Evolutionary conservation across 352 stramenopile genomes (phyloP).

Genomic region (Thalassiosira mediterranea): DNA sequence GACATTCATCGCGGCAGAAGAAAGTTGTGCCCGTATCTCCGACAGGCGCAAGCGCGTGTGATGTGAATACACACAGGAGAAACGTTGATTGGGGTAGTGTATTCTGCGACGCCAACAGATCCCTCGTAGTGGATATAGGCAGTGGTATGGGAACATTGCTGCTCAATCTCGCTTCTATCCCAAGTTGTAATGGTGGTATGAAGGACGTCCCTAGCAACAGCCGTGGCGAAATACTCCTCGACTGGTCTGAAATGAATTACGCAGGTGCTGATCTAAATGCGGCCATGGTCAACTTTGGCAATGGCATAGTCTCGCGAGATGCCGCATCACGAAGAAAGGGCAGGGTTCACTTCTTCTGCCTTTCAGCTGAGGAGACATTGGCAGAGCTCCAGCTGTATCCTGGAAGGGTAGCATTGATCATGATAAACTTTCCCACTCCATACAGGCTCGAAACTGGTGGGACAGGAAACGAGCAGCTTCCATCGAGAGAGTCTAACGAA

Average conservation of each 20-base stretch:
- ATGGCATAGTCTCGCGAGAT: conserved; percentile 31
- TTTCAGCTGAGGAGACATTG: conserved; percentile 25
- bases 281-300: conserved; percentile 34
- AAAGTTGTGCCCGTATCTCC: conserved; percentile 12
- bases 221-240: conserved; percentile 10
- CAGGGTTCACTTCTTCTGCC: conserved; percentile 29
- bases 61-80: not conserved
- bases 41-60: not conserved
- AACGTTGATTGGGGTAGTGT: conserved; percentile 27
- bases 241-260: conserved; percentile 41
- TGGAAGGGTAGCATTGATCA: conserved; percentile 15
- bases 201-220: too few relatives aligned
- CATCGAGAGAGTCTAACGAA: conserved; percentile 3
- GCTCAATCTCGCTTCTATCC: conserved; percentile 19
- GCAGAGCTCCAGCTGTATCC: conserved; percentile 18
- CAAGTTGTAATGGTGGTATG: not conserved
- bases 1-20: conserved; percentile 37
- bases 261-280: conserved; percentile 40
- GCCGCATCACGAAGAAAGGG: conserved; percentile 2
- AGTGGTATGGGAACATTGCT: conserved; percentile 36
- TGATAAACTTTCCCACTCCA: conserved; percentile 45
- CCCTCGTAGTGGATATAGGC: conserved; percentile 37
- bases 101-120: conserved; percentile 26
- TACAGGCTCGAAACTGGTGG: conserved; percentile 8
- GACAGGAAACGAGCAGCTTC: conserved; percentile 32